phyloP scores from a whole-genome alignment of 306 rosid genomes.

The Citrullus colocynthis region DNA sequence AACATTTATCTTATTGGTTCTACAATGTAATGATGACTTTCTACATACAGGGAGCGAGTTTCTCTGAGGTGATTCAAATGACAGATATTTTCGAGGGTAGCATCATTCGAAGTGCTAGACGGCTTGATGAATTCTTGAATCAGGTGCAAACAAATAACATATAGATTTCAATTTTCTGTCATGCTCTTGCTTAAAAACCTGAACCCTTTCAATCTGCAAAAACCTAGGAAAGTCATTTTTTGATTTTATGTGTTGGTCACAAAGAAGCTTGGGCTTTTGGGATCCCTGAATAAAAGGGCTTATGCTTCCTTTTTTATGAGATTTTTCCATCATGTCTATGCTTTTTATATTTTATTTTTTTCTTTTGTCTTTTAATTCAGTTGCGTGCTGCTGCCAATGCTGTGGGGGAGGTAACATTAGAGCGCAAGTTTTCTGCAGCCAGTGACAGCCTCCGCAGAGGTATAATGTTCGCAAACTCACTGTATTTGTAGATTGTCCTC shows the following conservation, averaged over 20 bases:
- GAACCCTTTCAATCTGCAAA: background rate
- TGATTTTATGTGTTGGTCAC: background rate
- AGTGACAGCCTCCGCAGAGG: slow-evolving; percentile 93
- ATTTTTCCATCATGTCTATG: background rate
- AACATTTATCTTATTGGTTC: background rate
- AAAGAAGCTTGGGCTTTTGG: background rate
- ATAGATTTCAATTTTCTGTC: background rate
- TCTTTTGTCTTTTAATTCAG: slow-evolving; percentile 19
- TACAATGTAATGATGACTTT: background rate
- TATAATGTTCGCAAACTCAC: slow-evolving; percentile 94
- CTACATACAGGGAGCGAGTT: slow-evolving; percentile 53
- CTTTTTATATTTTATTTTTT: background rate
- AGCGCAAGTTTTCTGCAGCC: slow-evolving; percentile 73
- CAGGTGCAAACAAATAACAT: slow-evolving; percentile 33
- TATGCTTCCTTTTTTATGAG: background rate
- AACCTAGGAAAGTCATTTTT: background rate
- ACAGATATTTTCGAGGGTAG: slow-evolving; percentile 97
- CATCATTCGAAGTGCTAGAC: slow-evolving; percentile 86
- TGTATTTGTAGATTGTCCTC: slow-evolving; percentile 40
- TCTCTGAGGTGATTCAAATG: slow-evolving; percentile 88
- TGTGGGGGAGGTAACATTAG: slow-evolving; percentile 75
- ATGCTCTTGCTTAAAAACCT: background rate
- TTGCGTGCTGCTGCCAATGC: slow-evolving; percentile 82
- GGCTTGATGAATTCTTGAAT: slow-evolving; percentile 94
- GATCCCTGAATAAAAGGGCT: background rate